Conservation (phyloP, 768 basidiomycete species). For the Gelatoporia subvermispora region DNA sequence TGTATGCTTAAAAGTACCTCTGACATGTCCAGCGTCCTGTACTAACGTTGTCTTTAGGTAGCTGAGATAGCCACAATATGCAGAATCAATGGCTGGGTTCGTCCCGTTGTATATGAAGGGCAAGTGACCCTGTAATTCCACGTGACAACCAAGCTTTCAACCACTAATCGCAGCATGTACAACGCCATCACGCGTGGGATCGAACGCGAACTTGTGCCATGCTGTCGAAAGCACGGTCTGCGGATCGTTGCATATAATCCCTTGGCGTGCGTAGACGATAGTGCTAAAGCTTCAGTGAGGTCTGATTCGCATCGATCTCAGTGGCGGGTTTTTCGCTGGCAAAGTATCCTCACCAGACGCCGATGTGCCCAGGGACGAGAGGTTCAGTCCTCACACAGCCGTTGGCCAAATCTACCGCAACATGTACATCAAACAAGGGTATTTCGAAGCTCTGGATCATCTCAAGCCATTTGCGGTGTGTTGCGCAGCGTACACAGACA, state of each 20-base stretch:
- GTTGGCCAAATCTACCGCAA: constrained; percentile 38
- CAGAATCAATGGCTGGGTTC: constrained; percentile 42
- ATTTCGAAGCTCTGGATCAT: constrained; percentile 35
- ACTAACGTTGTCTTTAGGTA: constrained; percentile 25
- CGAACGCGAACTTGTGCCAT: constrained; percentile 43
- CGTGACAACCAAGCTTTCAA: not conserved
- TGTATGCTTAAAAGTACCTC: constrained; percentile 19
- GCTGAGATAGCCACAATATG: constrained; percentile 52
- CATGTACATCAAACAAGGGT: constrained; percentile 35
- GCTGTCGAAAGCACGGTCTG: constrained; percentile 48
- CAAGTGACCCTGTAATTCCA: constrained; percentile 19
- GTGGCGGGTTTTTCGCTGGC: constrained; percentile 51
- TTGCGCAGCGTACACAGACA: too few species aligned
- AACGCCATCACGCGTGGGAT: constrained; percentile 41
- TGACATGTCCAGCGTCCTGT: not conserved
- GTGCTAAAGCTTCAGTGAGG: not conserved
- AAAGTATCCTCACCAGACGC: constrained; percentile 32
- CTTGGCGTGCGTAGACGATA: constrained; percentile 29
- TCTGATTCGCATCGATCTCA: constrained; percentile 14
- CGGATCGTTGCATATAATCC: constrained; percentile 52
- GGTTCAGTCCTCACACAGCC: constrained; percentile 30
- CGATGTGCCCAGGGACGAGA: constrained; percentile 27
- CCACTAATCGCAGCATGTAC: constrained; percentile 27
- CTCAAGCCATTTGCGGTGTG: constrained; percentile 34
- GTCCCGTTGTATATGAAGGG: constrained; percentile 48